Evolutionary conservation across 371 early-diverging fungal genomes (phyloP).

Genomic region (Rhizopus sp.): DNA sequence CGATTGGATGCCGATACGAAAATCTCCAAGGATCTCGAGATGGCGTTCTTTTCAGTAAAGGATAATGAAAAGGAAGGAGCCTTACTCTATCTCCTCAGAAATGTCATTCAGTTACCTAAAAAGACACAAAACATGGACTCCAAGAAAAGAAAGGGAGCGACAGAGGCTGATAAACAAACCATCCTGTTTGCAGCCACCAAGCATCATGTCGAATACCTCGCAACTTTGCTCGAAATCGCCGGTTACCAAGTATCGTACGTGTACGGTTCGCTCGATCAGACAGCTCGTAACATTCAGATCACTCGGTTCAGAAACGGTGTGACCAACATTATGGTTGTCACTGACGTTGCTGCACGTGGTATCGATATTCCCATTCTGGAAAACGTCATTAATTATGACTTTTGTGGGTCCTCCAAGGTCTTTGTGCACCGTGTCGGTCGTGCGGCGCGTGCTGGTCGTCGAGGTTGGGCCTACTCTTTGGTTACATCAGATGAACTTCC

Average conservation of each 20-base stretch:
- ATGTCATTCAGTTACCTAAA: constrained; percentile 74
- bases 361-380: constrained; percentile 98
- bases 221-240: constrained; percentile 65
- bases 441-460: constrained; percentile 94
- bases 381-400: constrained; percentile 98
- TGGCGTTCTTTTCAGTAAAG: constrained; percentile 86
- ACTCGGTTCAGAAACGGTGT: constrained; percentile 79
- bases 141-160: constrained; percentile 42
- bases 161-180: constrained; percentile 69
- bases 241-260: constrained; percentile 85
- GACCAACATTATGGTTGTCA: constrained; percentile 89
- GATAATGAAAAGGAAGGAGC: constrained; percentile 90
- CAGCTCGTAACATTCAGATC: constrained; percentile 87
- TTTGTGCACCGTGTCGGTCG: constrained; percentile 99
- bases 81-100: constrained; percentile 78
- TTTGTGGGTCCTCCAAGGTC: constrained; percentile 91
- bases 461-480: constrained; percentile 92
- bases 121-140: constrained; percentile 35
- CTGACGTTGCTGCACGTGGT: constrained; percentile 99
- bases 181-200: constrained; percentile 95
- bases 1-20: constrained; percentile 94
- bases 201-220: constrained; percentile 95
- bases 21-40: constrained; percentile 89
- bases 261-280: constrained; percentile 94
- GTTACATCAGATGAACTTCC: constrained; percentile 91